phyloP scores from a whole-genome alignment of 108 stramenopile species.

The Nitzschia putrida region DNA sequence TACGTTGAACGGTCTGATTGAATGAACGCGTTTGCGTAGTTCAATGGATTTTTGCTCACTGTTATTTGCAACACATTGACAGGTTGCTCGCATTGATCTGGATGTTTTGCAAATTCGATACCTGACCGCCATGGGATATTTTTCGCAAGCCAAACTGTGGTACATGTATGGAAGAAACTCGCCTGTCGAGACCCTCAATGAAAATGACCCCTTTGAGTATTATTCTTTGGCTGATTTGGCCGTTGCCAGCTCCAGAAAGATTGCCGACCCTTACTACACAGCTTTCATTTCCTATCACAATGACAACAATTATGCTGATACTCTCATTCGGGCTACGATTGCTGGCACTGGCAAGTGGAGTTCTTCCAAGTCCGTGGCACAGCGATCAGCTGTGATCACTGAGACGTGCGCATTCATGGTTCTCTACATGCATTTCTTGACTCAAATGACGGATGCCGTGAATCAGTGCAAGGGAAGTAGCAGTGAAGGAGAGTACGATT shows the following conservation, averaged over 20 bases:
- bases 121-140: conserved; percentile 38
- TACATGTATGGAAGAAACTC: conserved; percentile 77
- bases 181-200: conserved; percentile 43
- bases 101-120: conserved; percentile 67
- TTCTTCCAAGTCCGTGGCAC: conserved; percentile 36
- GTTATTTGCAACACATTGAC: not conserved
- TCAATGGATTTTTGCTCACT: not conserved
- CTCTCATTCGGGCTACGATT: conserved; percentile 51
- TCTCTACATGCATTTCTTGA: conserved; percentile 67
- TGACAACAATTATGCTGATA: conserved; percentile 59
- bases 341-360: conserved; percentile 57
- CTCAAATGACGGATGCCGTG: conserved; percentile 52
- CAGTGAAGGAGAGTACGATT: conserved; percentile 34
- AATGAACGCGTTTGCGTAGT: not conserved
- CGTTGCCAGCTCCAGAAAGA: conserved; percentile 36
- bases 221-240: conserved; percentile 70
- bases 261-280: conserved; percentile 62
- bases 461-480: conserved; percentile 48
- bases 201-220: conserved; percentile 49
- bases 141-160: conserved; percentile 55
- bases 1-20: conserved; percentile 15
- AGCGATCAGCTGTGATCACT: conserved; percentile 51
- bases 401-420: conserved; percentile 64
- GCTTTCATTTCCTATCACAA: conserved; percentile 57
- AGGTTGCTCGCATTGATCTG: conserved; percentile 58